Evolutionary conservation across 331 rosid genomes (phyloP).

Genomic region (Acacia pycnantha): DNA sequence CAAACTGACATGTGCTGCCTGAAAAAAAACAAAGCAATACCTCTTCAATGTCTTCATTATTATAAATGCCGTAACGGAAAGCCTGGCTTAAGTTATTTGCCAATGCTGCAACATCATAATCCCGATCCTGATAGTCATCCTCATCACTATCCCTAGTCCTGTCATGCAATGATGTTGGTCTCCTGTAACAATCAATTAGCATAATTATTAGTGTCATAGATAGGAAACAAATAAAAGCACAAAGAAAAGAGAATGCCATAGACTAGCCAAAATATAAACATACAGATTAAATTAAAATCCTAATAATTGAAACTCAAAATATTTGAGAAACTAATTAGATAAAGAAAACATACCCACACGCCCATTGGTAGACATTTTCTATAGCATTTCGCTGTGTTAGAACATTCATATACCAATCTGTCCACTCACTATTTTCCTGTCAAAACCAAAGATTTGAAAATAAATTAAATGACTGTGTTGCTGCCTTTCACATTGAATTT

Average conservation of each 20-base stretch:
- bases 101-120: constrained; percentile 94
- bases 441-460: constrained; percentile 26
- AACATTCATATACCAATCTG: constrained; percentile 70
- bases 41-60: constrained; percentile 87
- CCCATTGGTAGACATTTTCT: constrained; percentile 96
- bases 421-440: constrained; percentile 86
- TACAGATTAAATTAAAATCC: neutral
- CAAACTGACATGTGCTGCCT: constrained; percentile 8
- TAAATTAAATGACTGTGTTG: constrained; percentile 19
- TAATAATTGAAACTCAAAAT: neutral
- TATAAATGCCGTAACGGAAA: constrained; percentile 89
- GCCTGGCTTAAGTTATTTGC: constrained; percentile 98
- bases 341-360: constrained; percentile 83
- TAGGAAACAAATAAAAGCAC: neutral
- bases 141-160: constrained; percentile 93
- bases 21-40: constrained; percentile 35
- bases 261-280: neutral
- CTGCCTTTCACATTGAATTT: neutral
- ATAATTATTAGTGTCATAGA: constrained; percentile 6
- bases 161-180: constrained; percentile 92
- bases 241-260: neutral
- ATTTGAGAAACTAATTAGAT: neutral
- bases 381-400: constrained; percentile 70
- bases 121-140: constrained; percentile 96
- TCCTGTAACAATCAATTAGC: constrained; percentile 55